Conservation (phyloP, 345 rosid genomes). For the Rhodamnia rubescens region DNA sequence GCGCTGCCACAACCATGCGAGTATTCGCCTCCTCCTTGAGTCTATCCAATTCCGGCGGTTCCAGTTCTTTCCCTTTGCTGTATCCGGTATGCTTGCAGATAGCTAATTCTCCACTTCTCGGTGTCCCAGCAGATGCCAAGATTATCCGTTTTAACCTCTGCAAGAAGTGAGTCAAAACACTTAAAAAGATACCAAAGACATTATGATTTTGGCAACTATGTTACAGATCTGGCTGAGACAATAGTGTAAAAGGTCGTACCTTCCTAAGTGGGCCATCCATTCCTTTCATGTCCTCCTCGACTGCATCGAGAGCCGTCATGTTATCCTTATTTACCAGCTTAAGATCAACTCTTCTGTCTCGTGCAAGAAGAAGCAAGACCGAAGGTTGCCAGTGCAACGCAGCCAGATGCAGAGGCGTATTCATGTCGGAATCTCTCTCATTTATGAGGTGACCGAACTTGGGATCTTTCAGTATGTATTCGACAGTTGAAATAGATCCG, state of each 20-base stretch:
- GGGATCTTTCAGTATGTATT: background rate
- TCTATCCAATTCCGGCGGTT: background rate
- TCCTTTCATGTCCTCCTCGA: background rate
- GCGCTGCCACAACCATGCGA: background rate
- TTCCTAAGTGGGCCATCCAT: background rate
- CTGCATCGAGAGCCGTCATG: background rate
- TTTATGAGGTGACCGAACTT: background rate
- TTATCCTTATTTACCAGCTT: background rate
- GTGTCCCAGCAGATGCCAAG: background rate
- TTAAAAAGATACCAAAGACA: background rate
- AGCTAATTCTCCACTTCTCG: background rate
- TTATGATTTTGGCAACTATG: background rate
- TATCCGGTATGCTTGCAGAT: background rate
- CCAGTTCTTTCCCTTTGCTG: background rate
- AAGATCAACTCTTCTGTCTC: background rate
- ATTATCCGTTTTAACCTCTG: background rate
- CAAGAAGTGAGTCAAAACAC: background rate
- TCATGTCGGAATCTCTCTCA: background rate
- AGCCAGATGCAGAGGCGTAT: background rate
- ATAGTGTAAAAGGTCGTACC: background rate
- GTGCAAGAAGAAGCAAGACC: background rate
- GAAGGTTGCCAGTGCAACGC: background rate
- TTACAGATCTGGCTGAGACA: background rate
- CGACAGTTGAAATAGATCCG: background rate
- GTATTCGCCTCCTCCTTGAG: background rate